Percentiles rank a stretch among this genome's conserved stretches.
Conservation (phyloP, 2,329 filamentous ascomycete genomes). For the Chaetomiaceae sp. region DNA sequence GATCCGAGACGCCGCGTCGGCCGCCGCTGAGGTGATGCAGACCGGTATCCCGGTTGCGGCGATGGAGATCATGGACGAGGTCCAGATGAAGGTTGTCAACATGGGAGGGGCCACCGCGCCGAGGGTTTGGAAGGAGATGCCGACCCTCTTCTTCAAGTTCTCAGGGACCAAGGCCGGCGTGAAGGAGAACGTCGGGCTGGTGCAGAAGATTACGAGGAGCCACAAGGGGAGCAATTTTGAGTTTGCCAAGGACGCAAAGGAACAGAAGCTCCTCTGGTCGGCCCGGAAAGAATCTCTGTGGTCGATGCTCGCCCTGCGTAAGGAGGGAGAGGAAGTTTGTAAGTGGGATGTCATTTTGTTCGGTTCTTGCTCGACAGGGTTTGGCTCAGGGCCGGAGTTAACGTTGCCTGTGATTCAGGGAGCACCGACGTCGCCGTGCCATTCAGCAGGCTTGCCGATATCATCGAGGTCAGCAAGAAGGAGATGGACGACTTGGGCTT, state of each 20-base stretch:
- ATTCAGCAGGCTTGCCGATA: conserved; percentile 67
- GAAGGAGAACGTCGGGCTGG: conserved; percentile 66
- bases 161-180: conserved; percentile 75
- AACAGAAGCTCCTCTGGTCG: conserved; percentile 73
- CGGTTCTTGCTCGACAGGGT: too few species aligned
- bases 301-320: conserved; percentile 70
- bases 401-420: conserved; percentile 39
- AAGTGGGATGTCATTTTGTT: conserved; percentile 42
- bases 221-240: conserved; percentile 67
- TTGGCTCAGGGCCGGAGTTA: too few species aligned
- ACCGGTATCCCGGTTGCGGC: conserved; percentile 68
- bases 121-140: conserved; percentile 66
- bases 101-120: conserved; percentile 64
- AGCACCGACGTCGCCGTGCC: conserved; percentile 82
- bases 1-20: conserved; percentile 69
- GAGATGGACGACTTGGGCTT: conserved; percentile 81
- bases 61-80: conserved; percentile 85
- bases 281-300: conserved; percentile 80
- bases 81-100: conserved; percentile 82
- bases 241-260: conserved; percentile 66
- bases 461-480: conserved; percentile 78
- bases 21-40: conserved; percentile 71
- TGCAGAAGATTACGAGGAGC: conserved; percentile 60
- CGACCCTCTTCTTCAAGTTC: conserved; percentile 83
- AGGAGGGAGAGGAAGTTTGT: conserved; percentile 65